Percentiles rank a stretch among this genome's conserved stretches.
These are phyloP conservation scores for Xylaria longipes DNA, from an alignment of 495 filamentous ascomycete species.

Conservation along the genomic window DNA sequence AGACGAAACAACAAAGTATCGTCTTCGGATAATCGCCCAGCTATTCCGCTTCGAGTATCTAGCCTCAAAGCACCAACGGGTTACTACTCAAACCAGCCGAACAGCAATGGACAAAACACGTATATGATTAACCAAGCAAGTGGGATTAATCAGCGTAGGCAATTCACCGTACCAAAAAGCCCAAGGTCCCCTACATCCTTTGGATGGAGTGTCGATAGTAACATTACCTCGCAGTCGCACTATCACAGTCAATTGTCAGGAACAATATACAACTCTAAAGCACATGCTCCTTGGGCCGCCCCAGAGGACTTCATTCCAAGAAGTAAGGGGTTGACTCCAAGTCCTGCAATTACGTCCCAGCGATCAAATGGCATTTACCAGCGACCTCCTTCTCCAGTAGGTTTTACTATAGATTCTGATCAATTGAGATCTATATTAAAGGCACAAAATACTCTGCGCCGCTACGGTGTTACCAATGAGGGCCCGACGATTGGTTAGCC, in stretches of 20 bases:
- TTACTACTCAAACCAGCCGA: neutral
- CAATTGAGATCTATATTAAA: too few relatives aligned
- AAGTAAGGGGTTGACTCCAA: neutral
- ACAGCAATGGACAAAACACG: neutral
- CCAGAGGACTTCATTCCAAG: neutral
- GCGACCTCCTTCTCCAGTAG: neutral
- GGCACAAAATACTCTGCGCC: too few relatives aligned
- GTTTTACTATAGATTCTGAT: too few relatives aligned
- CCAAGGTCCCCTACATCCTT: neutral
- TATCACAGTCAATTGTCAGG: neutral
- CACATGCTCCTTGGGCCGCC: neutral
- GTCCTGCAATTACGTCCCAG: neutral
- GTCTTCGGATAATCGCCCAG: neutral
- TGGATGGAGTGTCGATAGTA: neutral
- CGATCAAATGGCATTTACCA: neutral
- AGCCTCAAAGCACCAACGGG: neutral
- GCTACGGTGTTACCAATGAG: too few relatives aligned
- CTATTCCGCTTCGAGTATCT: neutral
- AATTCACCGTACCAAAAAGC: too few relatives aligned
- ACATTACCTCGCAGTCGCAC: neutral
- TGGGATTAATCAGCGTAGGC: neutral
- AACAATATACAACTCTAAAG: neutral
- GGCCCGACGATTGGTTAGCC: too few relatives aligned
- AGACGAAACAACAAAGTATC: neutral
- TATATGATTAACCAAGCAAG: neutral